These are phyloP conservation scores for Candida tropicalis DNA, from an alignment of 1,139 yeast species.

Conservation along the genomic window DNA sequence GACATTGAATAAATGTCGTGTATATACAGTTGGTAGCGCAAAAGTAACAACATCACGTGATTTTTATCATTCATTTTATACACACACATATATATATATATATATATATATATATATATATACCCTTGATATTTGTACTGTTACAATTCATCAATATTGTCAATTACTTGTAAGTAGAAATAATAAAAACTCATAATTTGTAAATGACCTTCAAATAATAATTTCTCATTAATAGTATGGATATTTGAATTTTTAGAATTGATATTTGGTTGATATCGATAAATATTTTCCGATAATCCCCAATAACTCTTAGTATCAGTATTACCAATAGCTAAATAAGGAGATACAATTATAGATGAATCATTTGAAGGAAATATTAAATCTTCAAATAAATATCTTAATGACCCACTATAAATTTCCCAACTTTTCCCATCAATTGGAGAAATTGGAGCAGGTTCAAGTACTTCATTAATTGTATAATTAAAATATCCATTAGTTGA, in stretches of 20 bases:
- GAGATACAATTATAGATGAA: slow-evolving; percentile 34
- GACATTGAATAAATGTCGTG: background rate
- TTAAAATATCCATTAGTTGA: slow-evolving; percentile 50
- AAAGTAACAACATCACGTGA: too few species aligned
- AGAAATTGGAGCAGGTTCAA: slow-evolving; percentile 65
- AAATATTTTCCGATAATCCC: slow-evolving; percentile 42
- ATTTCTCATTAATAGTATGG: slow-evolving; percentile 40
- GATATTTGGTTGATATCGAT: slow-evolving; percentile 36
- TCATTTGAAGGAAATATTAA: slow-evolving; percentile 33
- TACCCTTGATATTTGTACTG: background rate
- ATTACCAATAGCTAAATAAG: slow-evolving; percentile 39
- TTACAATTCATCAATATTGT: slow-evolving; percentile 13
- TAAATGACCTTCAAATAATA: slow-evolving; percentile 29
- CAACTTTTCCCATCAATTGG: slow-evolving; percentile 51
- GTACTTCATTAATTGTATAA: slow-evolving; percentile 32
- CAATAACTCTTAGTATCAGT: slow-evolving; percentile 47
- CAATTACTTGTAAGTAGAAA: slow-evolving; percentile 39
- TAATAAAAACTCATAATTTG: slow-evolving; percentile 37
- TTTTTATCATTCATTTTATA: too few species aligned
- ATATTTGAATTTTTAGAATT: slow-evolving; percentile 21
- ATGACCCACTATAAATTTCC: slow-evolving; percentile 57
- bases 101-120: too few species aligned
- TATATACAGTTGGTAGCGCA: background rate
- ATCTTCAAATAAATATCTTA: slow-evolving; percentile 58
- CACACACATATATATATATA: too few species aligned